Conservation (phyloP, 2,329 filamentous ascomycete species). For the Talaromyces verruculosus region DNA sequence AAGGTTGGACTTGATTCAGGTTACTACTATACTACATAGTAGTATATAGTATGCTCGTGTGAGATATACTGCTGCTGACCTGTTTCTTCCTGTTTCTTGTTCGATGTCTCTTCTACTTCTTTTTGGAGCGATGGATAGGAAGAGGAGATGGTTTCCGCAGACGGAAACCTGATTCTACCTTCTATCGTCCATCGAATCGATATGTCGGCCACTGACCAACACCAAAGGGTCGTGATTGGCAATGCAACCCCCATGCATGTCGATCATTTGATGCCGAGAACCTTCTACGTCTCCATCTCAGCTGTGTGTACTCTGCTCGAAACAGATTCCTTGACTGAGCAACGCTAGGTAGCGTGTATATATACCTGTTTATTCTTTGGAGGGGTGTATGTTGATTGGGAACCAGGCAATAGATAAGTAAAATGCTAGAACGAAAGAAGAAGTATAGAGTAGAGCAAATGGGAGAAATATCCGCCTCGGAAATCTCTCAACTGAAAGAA, state of each 20-base stretch:
- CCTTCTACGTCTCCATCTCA: not conserved
- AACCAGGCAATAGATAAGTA: not conserved
- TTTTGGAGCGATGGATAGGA: not conserved
- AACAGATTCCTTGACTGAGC: no score
- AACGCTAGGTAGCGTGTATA: not conserved
- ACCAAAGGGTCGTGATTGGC: not conserved
- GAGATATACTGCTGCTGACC: not conserved
- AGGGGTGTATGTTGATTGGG: not conserved
- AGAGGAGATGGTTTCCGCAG: not conserved
- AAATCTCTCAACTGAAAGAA: not conserved
- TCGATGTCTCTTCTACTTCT: not conserved
- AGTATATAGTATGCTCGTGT: not conserved
- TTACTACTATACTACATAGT: no score
- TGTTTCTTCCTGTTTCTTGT: no score
- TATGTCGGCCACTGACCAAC: not conserved
- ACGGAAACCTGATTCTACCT: not conserved
- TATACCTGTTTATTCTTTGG: not conserved
- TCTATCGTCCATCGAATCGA: not conserved
- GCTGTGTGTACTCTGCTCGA: not conserved
- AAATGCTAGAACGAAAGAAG: not conserved
- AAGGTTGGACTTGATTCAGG: not conserved
- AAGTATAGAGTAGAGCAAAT: not conserved
- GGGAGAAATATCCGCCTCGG: not conserved
- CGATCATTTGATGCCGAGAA: not conserved
- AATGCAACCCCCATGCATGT: not conserved